phyloP scores from a whole-genome alignment of 257 asterid genomes.

The Prunella vulgaris region DNA sequence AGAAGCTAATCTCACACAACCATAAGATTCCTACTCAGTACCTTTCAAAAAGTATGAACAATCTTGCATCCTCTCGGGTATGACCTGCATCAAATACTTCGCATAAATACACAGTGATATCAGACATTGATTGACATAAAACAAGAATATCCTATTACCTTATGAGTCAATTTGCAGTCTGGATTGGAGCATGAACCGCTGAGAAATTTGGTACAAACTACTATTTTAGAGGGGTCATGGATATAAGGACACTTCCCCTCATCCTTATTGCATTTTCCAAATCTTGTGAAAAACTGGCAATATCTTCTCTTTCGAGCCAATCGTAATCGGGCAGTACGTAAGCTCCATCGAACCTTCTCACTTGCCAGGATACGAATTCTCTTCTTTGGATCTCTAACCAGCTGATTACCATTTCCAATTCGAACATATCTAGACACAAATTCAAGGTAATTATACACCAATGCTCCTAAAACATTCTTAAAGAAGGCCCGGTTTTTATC shows the following conservation, averaged over 20 bases:
- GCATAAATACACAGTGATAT: slow-evolving; percentile 19
- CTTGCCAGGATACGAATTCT: slow-evolving; percentile 78
- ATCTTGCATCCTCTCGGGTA: slow-evolving; percentile 97
- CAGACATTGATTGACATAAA: neutral
- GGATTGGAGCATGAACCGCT: slow-evolving; percentile 62
- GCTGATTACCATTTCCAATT: slow-evolving; percentile 86
- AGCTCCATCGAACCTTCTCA: slow-evolving; percentile 93
- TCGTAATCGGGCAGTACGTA: slow-evolving; percentile 88
- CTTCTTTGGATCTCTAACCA: slow-evolving; percentile 92
- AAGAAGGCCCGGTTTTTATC: neutral
- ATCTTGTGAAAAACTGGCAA: slow-evolving; percentile 92
- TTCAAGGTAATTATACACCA: slow-evolving; percentile 16
- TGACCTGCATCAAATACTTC: slow-evolving; percentile 49
- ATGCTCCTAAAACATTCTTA: neutral
- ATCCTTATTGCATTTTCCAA: slow-evolving; percentile 89
- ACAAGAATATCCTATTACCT: slow-evolving; percentile 48
- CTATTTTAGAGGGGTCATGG: slow-evolving; percentile 86
- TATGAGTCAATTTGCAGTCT: slow-evolving; percentile 83
- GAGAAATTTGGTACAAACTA: slow-evolving; percentile 88
- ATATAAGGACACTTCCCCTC: slow-evolving; percentile 81
- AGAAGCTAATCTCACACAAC: neutral
- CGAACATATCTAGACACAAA: slow-evolving; percentile 65
- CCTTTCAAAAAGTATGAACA: slow-evolving; percentile 94
- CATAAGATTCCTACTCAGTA: slow-evolving; percentile 25
- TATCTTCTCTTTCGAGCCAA: slow-evolving; percentile 76